Conservation (phyloP, 768 basidiomycete species). For the Amanita rimosa region DNA sequence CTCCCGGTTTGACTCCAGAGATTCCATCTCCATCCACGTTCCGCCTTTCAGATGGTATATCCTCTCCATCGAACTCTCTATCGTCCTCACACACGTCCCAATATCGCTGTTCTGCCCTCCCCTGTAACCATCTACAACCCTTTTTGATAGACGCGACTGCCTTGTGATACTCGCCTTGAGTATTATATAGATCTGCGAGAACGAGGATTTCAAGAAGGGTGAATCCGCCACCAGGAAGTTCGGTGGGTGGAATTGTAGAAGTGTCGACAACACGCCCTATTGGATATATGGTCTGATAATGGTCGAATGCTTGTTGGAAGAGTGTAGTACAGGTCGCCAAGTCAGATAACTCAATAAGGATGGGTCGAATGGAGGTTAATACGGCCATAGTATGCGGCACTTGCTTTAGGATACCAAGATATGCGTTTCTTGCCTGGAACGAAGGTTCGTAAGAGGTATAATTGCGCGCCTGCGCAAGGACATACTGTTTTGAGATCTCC, state of each 20-base stretch:
- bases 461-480: background rate
- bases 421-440: conserved; percentile 45
- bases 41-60: conserved; percentile 14
- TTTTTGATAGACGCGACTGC: conserved; percentile 59
- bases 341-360: conserved; percentile 67
- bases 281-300: conserved; percentile 45
- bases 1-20: conserved; percentile 29
- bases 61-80: conserved; percentile 66
- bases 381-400: conserved; percentile 74
- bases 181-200: conserved; percentile 77
- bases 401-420: conserved; percentile 60
- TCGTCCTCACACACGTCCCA: conserved; percentile 86
- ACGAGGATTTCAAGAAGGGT: conserved; percentile 63
- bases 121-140: conserved; percentile 90
- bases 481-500: conserved; percentile 59
- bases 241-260: conserved; percentile 11
- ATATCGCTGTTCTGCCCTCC: conserved; percentile 53
- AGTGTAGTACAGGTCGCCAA: conserved; percentile 51
- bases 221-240: conserved; percentile 40
- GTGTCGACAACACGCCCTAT: conserved; percentile 24
- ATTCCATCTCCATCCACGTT: conserved; percentile 30
- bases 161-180: conserved; percentile 52
- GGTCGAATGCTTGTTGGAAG: conserved; percentile 64
- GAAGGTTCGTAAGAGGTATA: background rate
- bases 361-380: conserved; percentile 64